Base-by-base conservation (phyloP, 2,329 filamentous ascomycete genomes). In the Thielaviopsis cerberus region DNA sequence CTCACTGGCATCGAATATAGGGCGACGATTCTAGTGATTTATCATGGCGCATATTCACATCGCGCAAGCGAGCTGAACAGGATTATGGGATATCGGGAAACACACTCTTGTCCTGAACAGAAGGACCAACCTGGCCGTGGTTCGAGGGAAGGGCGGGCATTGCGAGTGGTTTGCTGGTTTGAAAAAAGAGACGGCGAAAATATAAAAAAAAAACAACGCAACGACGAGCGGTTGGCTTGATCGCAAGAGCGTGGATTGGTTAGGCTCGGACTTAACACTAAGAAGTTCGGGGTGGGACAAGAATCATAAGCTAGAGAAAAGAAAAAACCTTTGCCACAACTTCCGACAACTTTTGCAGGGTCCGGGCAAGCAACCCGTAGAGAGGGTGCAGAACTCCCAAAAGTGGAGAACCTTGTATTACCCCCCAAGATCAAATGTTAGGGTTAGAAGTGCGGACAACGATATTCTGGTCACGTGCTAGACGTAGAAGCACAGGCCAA, bases 51-150 rank as follows among this genome's bases (percentile, higher is more conserved):
- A 13, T 13, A 13, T 13, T 17, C n/a, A 17, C n/a, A 41, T n/a
- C 34, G 15, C 34, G 34, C 15, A 41, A 2, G 34, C 10, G 34
- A 41, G 34, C 34, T 41, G 34, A 41, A n/a, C 34, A 17, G 34
- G 13, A 20, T 23, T 30, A 34, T 56, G 23, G 13, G 23, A 52
- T 17, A 24, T 20, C 23, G 34, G 34, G 53, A 48, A 27, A 57
- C 67, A 60, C 73, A 79, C 77, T 69, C 70, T 80, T 80, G 67
- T 80, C 77, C 61, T 57, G 55, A 22, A 60, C 53, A 24, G 71
- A 67, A 70, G 70, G 60, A 57, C 51, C 58, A 34, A 60, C 62
- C 50, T 67, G 68, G 50, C 62, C 63, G 55, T 68, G 67, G 34
- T 72, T 67, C 37, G 68, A 65, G 53, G 71, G 67, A 60, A 73